A percentile compares a stretch with the other conserved stretches of the same genome.
phyloP scores from a whole-genome alignment of 371 early-diverging fungal species.

The Mortierella sp. region DNA sequence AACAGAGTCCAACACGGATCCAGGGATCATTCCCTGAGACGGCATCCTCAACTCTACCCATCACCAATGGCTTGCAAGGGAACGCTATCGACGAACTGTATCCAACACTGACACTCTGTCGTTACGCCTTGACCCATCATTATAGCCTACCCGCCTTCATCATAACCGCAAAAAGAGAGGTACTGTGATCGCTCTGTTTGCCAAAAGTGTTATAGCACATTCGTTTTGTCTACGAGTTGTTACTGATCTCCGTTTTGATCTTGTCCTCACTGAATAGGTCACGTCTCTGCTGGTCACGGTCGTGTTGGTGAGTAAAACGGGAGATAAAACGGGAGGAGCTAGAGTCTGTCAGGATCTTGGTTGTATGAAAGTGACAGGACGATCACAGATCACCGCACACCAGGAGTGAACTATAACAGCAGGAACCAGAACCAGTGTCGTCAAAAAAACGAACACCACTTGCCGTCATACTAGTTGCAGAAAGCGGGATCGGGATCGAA shows the following conservation, averaged over 20 bases:
- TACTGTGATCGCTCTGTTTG: background rate
- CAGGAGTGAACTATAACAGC: too few relatives aligned
- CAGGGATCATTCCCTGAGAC: background rate
- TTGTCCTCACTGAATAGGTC: conserved; percentile 53
- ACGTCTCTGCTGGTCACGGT: conserved; percentile 96
- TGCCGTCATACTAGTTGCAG: too few relatives aligned
- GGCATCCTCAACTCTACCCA: background rate
- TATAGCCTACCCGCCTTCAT: conserved; percentile 86
- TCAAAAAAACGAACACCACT: too few relatives aligned
- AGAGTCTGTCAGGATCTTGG: too few relatives aligned
- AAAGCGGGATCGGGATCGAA: too few relatives aligned
- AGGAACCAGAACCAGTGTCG: too few relatives aligned
- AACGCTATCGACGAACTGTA: background rate
- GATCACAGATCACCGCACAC: too few relatives aligned
- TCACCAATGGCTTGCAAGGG: background rate
- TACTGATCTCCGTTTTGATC: background rate
- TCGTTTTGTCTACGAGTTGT: background rate
- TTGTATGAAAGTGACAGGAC: too few relatives aligned
- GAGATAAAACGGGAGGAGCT: too few relatives aligned
- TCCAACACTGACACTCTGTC: background rate
- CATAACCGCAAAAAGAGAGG: conserved; percentile 91
- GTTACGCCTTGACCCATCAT: too few relatives aligned
- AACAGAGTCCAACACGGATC: background rate
- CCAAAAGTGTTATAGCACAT: background rate
- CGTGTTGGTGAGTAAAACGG: conserved; percentile 78